These are phyloP conservation scores for Cyberlindnera euphorbiiphila DNA, from an alignment of 805 yeast genomes.

Conservation along the genomic window DNA sequence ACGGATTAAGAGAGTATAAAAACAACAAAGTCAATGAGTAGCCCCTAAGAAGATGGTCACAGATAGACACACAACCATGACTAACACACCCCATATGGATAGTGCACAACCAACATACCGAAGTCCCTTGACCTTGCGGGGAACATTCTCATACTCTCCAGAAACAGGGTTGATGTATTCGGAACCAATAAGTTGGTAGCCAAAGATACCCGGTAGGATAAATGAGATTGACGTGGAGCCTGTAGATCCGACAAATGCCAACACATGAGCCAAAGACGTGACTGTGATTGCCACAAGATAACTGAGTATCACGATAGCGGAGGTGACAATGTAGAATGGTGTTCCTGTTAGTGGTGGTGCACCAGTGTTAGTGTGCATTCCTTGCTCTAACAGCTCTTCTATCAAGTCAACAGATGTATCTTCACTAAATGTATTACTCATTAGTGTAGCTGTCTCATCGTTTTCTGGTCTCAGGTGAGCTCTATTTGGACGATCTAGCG, in stretches of 20 bases:
- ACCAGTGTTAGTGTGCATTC: slow-evolving; percentile 17
- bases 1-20: neutral
- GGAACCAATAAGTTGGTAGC: slow-evolving; percentile 65
- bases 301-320: slow-evolving; percentile 47
- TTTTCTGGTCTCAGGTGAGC: neutral
- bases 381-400: slow-evolving; percentile 33
- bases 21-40: slow-evolving; percentile 14
- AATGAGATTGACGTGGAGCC: slow-evolving; percentile 92
- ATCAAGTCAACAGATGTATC: slow-evolving; percentile 14
- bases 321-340: slow-evolving; percentile 49
- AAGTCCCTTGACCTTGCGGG: slow-evolving; percentile 25
- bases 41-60: slow-evolving; percentile 32
- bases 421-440: slow-evolving; percentile 4
- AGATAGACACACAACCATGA: slow-evolving; percentile 49
- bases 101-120: slow-evolving; percentile 37
- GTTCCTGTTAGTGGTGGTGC: slow-evolving; percentile 29
- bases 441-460: slow-evolving; percentile 8
- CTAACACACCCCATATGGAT: slow-evolving; percentile 45
- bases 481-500: slow-evolving; percentile 6
- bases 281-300: slow-evolving; percentile 65
- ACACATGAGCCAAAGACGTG: slow-evolving; percentile 70
- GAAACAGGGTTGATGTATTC: slow-evolving; percentile 30
- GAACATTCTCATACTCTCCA: slow-evolving; percentile 29
- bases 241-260: slow-evolving; percentile 88
- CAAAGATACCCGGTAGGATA: slow-evolving; percentile 85